Percentiles rank a stretch among this genome's conserved stretches.
These are phyloP conservation scores for Penicillium robsamsonii DNA, from an alignment of 495 filamentous ascomycete species.

Conservation along the genomic window DNA sequence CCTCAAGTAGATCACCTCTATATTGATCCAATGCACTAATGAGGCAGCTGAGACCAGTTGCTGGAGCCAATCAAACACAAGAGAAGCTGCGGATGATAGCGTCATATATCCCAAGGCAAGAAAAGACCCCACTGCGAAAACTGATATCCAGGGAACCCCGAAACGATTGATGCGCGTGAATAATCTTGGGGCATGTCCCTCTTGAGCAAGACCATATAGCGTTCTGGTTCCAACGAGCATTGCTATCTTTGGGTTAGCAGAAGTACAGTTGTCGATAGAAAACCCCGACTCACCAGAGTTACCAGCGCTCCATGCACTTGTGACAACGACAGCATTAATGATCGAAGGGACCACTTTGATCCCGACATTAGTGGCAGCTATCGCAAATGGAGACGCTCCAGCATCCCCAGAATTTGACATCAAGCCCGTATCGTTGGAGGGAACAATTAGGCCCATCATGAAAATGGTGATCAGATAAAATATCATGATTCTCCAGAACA, in stretches of 20 bases:
- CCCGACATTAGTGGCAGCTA: constrained; percentile 32
- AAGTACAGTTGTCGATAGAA: neutral
- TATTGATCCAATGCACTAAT: constrained; percentile 51
- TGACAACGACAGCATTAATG: constrained; percentile 44
- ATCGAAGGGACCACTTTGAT: constrained; percentile 43
- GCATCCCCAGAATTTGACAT: constrained; percentile 18
- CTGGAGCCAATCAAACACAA: constrained; percentile 56
- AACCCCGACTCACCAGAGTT: constrained; percentile 30
- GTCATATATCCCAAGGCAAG: constrained; percentile 53
- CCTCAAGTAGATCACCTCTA: constrained; percentile 49
- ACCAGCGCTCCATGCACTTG: constrained; percentile 33
- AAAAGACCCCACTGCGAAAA: constrained; percentile 39
- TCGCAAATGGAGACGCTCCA: constrained; percentile 47
- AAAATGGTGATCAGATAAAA: constrained; percentile 37
- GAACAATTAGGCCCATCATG: constrained; percentile 39
- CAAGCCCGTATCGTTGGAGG: constrained; percentile 47
- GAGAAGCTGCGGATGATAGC: constrained; percentile 44
- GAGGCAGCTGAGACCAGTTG: constrained; percentile 47
- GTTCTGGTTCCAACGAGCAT: constrained; percentile 40
- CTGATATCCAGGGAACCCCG: constrained; percentile 53
- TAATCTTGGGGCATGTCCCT: constrained; percentile 35
- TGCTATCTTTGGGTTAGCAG: neutral
- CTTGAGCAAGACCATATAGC: constrained; percentile 36
- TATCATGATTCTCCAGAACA: constrained; percentile 30
- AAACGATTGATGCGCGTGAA: constrained; percentile 54